phyloP scores from a whole-genome alignment of 768 basidiomycete species.

The Sporobolomyces roseus region DNA sequence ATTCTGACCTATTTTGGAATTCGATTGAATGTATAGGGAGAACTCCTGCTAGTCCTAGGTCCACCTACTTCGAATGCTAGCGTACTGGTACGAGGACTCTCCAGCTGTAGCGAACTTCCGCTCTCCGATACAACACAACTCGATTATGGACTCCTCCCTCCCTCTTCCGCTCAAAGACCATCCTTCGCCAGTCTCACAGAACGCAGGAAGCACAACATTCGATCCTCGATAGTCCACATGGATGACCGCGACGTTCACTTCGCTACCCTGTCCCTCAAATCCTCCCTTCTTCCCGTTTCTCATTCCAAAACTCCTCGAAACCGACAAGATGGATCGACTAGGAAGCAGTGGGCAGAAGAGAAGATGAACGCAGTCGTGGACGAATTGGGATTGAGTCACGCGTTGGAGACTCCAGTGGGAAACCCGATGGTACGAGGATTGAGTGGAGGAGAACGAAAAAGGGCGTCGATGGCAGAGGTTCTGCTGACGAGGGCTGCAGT shows the following conservation, averaged over 20 bases:
- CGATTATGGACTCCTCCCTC: constrained; percentile 35
- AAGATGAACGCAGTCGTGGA: constrained; percentile 52
- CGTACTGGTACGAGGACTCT: constrained; percentile 26
- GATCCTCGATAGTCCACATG: constrained; percentile 51
- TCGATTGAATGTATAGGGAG: constrained; percentile 31
- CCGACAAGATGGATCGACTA: constrained; percentile 46
- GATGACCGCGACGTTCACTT: constrained; percentile 52
- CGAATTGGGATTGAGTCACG: constrained; percentile 74
- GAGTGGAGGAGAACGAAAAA: constrained; percentile 54
- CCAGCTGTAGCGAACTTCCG: constrained; percentile 21
- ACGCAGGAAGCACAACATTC: constrained; percentile 43
- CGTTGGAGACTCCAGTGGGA: constrained; percentile 67
- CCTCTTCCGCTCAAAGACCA: constrained; percentile 4
- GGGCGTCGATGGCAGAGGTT: constrained; percentile 53
- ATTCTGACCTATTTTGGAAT: background rate
- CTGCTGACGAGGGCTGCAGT: constrained; percentile 49
- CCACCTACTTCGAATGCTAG: constrained; percentile 31
- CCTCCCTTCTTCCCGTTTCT: constrained; percentile 57
- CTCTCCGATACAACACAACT: constrained; percentile 27
- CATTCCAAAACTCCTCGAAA: constrained; percentile 53
- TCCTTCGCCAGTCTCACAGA: background rate
- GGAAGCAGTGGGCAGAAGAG: constrained; percentile 48
- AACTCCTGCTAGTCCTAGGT: constrained; percentile 32
- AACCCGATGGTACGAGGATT: constrained; percentile 64
- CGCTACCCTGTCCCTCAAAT: constrained; percentile 52